These are phyloP conservation scores for Amoebophrya sp. DNA, from an alignment of 169 alveolate species.

Conservation along the genomic window DNA sequence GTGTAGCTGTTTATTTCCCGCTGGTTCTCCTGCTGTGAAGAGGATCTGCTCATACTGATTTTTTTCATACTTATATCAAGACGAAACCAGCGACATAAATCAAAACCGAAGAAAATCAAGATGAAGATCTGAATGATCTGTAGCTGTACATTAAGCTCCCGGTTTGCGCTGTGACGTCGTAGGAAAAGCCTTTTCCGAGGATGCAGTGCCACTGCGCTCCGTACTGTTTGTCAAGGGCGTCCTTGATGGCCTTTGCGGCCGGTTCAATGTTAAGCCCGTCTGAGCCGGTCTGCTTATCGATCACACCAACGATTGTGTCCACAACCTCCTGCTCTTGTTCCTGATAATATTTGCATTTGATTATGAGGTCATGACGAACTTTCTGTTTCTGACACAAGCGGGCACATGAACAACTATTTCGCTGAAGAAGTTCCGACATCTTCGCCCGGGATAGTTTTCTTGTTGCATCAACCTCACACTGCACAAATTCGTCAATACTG, in stretches of 20 bases:
- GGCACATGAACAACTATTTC: too few species aligned
- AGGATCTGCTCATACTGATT: not conserved
- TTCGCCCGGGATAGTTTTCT: too few species aligned
- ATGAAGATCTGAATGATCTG: too few species aligned
- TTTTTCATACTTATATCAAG: too few species aligned
- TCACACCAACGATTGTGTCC: not conserved
- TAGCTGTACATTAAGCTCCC: conserved; percentile 4
- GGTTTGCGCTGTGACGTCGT: conserved; percentile 58
- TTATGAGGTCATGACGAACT: too few species aligned
- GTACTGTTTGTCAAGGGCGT: conserved; percentile 57
- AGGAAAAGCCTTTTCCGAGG: conserved; percentile 65
- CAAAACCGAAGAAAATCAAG: too few species aligned
- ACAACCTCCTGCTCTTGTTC: conserved; percentile 25
- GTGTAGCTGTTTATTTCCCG: not conserved
- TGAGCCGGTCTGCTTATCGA: conserved; percentile 20
- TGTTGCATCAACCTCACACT: too few species aligned
- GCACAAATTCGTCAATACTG: too few species aligned
- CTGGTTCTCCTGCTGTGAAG: not conserved
- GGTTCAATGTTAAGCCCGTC: not conserved
- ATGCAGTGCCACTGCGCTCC: conserved; percentile 68
- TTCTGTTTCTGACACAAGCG: too few species aligned
- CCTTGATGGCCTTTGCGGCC: conserved; percentile 49
- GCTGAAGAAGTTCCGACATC: too few species aligned
- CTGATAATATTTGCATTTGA: not conserved
- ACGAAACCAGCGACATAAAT: too few species aligned